phyloP scores from a whole-genome alignment of 345 rosid species.

The Raphanus raphanistrum region DNA sequence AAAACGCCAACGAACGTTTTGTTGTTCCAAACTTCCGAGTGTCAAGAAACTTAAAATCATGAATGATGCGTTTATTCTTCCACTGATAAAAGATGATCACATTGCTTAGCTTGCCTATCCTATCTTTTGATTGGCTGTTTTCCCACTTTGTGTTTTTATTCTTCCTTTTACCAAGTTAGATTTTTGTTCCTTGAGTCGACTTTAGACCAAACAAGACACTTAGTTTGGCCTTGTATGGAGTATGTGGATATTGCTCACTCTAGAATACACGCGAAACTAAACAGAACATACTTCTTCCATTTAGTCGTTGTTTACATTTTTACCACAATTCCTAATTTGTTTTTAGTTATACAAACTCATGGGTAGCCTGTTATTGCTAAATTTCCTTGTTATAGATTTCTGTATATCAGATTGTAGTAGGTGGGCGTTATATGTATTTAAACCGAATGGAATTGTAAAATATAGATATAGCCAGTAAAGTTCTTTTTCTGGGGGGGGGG shows the following conservation, averaged over 20 bases:
- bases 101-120: conserved; percentile 4
- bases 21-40: conserved; percentile 24
- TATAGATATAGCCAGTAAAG: background rate
- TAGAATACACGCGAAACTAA: background rate
- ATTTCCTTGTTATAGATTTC: background rate
- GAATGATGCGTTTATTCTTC: conserved; percentile 29
- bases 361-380: background rate
- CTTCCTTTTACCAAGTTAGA: conserved; percentile 22
- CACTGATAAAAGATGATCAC: conserved; percentile 13
- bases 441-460: background rate
- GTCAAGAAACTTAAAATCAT: conserved; percentile 1
- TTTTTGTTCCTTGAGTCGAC: background rate
- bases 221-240: conserved; percentile 17
- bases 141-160: conserved; percentile 16
- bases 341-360: background rate
- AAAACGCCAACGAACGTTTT: conserved; percentile 32
- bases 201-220: conserved; percentile 27
- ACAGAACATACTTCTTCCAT: background rate
- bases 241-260: conserved; percentile 21
- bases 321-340: background rate
- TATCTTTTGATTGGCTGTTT: background rate
- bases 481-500: no score
- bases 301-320: background rate
- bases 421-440: background rate
- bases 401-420: background rate